Conservation (phyloP, 2,329 filamentous ascomycete genomes). For the Xylariaceae sp. region DNA sequence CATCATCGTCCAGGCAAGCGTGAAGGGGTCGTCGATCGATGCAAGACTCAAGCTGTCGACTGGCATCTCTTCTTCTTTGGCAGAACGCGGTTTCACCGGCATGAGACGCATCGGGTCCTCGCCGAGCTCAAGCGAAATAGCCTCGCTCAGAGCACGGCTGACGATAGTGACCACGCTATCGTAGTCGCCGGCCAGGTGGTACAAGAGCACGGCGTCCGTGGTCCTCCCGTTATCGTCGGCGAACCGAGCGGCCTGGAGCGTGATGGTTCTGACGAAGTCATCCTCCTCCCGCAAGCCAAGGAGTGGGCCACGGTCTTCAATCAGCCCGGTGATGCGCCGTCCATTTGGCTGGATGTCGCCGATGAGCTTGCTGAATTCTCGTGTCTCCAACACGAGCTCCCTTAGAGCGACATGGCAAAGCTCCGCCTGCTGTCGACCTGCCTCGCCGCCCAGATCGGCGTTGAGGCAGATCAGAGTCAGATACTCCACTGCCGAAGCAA, state of each 20-base stretch:
- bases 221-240: constrained; percentile 92
- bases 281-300: constrained; percentile 75
- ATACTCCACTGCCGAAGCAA: constrained; percentile 88
- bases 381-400: constrained; percentile 91
- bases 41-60: constrained; percentile 55
- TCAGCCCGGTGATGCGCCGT: constrained; percentile 74
- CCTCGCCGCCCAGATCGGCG: constrained; percentile 67
- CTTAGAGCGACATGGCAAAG: constrained; percentile 90
- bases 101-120: constrained; percentile 73
- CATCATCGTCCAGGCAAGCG: constrained; percentile 57
- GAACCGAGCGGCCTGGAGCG: constrained; percentile 82
- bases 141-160: constrained; percentile 84
- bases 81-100: constrained; percentile 68
- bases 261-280: constrained; percentile 88
- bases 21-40: constrained; percentile 55
- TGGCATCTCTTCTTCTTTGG: constrained; percentile 35
- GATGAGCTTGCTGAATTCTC: constrained; percentile 89
- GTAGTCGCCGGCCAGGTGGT: constrained; percentile 91
- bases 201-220: constrained; percentile 89
- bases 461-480: constrained; percentile 89
- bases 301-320: constrained; percentile 77
- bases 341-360: constrained; percentile 88
- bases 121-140: constrained; percentile 78
- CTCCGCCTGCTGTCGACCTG: constrained; percentile 69
- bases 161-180: constrained; percentile 89